Conservation (phyloP, 1,284 basidiomycete species). For the Fomitopsis pinicola region DNA sequence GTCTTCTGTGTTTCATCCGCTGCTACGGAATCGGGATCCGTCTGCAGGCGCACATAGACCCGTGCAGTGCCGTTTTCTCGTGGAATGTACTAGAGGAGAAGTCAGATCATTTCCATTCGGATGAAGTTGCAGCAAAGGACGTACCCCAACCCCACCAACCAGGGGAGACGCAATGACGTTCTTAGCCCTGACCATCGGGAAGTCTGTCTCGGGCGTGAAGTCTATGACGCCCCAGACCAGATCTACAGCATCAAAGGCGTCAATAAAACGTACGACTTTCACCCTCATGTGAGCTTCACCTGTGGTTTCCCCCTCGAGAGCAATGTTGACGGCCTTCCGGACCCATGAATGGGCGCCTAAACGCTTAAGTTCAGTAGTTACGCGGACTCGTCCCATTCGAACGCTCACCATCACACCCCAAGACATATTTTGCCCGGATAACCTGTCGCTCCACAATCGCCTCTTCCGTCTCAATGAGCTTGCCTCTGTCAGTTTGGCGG, state of each 20-base stretch:
- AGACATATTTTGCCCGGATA: conserved; percentile 13
- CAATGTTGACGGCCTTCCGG: conserved; percentile 3
- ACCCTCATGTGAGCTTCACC: no score
- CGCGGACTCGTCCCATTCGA: background rate
- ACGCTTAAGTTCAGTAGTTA: background rate
- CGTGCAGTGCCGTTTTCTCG: background rate
- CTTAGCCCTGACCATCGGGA: background rate
- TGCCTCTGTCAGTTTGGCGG: background rate
- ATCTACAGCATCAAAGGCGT: background rate
- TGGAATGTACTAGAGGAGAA: background rate
- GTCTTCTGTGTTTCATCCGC: background rate
- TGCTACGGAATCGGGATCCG: background rate
- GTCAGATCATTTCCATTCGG: background rate
- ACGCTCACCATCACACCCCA: conserved; percentile 13
- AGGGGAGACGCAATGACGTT: background rate
- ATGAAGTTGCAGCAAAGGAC: background rate
- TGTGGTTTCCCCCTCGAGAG: conserved; percentile 2
- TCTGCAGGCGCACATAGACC: background rate
- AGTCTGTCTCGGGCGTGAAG: background rate
- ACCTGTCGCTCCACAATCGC: background rate
- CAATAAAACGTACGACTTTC: no score
- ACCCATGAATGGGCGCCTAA: conserved; percentile 15
- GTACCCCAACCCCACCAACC: background rate
- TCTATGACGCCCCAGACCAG: background rate
- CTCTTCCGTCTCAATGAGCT: background rate